A percentile compares a stretch with the other conserved stretches of the same genome.
phyloP scores from a whole-genome alignment of 805 yeast species.

The Saccharomycopsis sp. region DNA sequence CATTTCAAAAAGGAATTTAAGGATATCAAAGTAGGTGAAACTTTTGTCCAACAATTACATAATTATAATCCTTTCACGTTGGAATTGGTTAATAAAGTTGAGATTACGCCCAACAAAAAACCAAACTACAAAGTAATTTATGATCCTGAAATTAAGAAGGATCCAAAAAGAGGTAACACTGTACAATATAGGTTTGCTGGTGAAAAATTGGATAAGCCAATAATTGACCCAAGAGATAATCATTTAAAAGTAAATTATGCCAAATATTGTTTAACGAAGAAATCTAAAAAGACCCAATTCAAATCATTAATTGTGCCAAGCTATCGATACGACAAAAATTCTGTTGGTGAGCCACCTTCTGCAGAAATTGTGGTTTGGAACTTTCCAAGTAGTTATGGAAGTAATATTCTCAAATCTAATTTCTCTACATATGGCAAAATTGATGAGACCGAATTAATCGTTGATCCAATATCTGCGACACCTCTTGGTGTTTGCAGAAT shows the following conservation, averaged over 20 bases:
- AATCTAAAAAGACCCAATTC: constrained; percentile 36
- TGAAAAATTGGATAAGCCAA: constrained; percentile 23
- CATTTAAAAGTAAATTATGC: constrained; percentile 4
- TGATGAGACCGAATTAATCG: constrained; percentile 47
- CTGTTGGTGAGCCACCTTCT: constrained; percentile 70
- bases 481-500: constrained; percentile 69
- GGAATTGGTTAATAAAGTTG: no score
- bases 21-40: no score
- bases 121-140: constrained; percentile 38
- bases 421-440: constrained; percentile 60
- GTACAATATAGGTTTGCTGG: constrained; percentile 32
- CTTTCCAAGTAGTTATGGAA: constrained; percentile 47
- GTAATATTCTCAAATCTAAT: constrained; percentile 40
- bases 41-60: no score
- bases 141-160: constrained; percentile 46
- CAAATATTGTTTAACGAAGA: constrained; percentile 28
- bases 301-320: constrained; percentile 36
- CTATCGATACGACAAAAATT: constrained; percentile 51
- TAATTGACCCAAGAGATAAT: constrained; percentile 38
- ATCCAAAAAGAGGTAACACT: constrained; percentile 32
- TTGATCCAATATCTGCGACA: constrained; percentile 69
- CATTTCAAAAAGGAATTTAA: no score
- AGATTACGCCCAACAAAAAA: no score
- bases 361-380: constrained; percentile 66
- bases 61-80: no score